These are phyloP conservation scores for Sporobolomyces pararoseus DNA, from an alignment of 768 basidiomycete genomes.

Conservation along the genomic window DNA sequence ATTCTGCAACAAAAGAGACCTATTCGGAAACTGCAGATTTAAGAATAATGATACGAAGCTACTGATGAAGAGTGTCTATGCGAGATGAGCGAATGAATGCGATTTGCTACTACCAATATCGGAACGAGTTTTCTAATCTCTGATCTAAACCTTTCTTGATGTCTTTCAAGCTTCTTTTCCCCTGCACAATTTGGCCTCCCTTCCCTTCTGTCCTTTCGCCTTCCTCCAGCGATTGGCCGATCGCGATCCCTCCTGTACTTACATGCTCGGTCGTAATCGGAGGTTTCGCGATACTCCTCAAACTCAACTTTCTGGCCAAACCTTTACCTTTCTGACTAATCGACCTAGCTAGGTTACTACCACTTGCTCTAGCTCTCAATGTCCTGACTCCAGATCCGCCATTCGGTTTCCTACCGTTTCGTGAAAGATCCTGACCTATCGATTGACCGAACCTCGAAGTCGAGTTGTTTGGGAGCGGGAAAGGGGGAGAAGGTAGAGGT, in stretches of 20 bases:
- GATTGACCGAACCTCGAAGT: neutral
- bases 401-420: neutral
- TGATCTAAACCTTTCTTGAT: neutral
- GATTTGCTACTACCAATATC: neutral
- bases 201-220: neutral
- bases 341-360: neutral
- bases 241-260: neutral
- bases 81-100: neutral
- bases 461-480: neutral
- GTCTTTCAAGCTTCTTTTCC: constrained; percentile 6
- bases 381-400: neutral
- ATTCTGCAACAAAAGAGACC: neutral
- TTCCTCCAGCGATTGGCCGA: neutral
- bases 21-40: neutral
- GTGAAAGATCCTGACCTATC: neutral
- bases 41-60: too few species aligned
- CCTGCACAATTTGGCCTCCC: neutral
- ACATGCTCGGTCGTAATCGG: neutral
- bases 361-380: neutral
- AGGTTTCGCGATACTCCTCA: neutral
- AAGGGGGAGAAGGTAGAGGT: neutral
- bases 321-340: constrained; percentile 5
- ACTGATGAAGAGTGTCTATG: too few species aligned
- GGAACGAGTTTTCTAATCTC: neutral
- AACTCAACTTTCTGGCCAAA: neutral